phyloP scores from a whole-genome alignment of 495 filamentous ascomycete genomes.

The Neurospora hispaniola region DNA sequence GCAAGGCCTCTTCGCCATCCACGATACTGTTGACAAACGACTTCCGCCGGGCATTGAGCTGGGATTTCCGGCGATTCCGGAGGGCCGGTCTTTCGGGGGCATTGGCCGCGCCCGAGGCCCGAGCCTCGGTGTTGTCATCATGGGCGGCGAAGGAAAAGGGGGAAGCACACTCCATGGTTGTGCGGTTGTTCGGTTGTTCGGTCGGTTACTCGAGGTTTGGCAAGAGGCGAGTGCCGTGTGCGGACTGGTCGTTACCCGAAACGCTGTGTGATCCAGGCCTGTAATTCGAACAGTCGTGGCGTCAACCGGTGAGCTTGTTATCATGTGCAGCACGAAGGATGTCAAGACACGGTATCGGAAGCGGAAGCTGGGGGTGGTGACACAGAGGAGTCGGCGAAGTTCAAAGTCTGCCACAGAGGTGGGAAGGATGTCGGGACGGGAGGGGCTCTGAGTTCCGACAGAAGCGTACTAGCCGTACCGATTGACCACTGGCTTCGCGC shows the following conservation, averaged over 20 bases:
- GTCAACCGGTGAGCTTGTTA: neutral
- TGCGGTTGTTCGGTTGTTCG: neutral
- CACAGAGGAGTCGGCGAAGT: neutral
- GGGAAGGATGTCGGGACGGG: neutral
- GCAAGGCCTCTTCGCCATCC: slow-evolving; percentile 52
- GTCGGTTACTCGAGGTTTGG: neutral
- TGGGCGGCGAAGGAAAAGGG: slow-evolving; percentile 26
- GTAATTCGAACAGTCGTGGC: neutral
- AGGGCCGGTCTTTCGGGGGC: slow-evolving; percentile 15
- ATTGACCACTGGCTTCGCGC: neutral
- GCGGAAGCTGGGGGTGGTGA: neutral
- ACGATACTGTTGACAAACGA: slow-evolving; percentile 57
- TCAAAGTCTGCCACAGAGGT: neutral
- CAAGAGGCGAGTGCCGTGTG: neutral
- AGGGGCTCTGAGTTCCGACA: neutral
- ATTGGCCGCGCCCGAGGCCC: slow-evolving; percentile 22
- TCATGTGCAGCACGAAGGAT: neutral
- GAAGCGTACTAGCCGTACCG: neutral
- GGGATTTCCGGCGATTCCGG: slow-evolving; percentile 53
- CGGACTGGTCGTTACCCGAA: neutral
- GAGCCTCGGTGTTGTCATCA: slow-evolving; percentile 23
- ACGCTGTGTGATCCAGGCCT: neutral
- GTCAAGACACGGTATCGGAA: neutral
- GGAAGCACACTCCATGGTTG: slow-evolving; percentile 19
- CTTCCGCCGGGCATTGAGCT: slow-evolving; percentile 44